Conservation (phyloP, 306 rosid species). For the Rosa lucieae region DNA sequence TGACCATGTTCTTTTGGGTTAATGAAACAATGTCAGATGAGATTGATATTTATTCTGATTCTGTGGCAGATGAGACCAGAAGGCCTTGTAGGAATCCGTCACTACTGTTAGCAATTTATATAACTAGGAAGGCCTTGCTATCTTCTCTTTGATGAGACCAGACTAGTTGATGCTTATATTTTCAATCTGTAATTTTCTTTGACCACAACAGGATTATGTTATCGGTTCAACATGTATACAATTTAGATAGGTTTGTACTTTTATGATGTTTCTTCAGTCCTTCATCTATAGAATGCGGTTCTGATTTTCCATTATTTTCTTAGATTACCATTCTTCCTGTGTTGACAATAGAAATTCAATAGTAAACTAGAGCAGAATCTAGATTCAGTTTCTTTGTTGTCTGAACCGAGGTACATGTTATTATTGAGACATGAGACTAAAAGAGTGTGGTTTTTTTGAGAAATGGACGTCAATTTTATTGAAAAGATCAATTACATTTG, state of each 20-base stretch:
- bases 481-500: not conserved
- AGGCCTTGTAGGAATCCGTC: not conserved
- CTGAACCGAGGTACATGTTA: not conserved
- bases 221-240: not conserved
- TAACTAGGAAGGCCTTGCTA: not conserved
- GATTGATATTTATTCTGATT: not conserved
- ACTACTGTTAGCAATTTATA: not conserved
- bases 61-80: not conserved
- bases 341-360: not conserved
- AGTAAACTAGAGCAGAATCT: not conserved
- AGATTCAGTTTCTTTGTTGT: not conserved
- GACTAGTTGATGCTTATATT: not conserved
- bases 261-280: not conserved
- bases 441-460: not conserved
- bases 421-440: not conserved
- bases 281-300: not conserved
- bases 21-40: not conserved
- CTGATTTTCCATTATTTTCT: not conserved
- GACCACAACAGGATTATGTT: not conserved
- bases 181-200: not conserved
- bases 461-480: not conserved
- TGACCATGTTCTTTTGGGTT: not conserved
- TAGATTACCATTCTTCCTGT: not conserved
- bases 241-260: not conserved
- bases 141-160: not conserved